Percentiles rank a stretch among this genome's conserved stretches.
These are phyloP conservation scores for Chlorella sp. DNA, from an alignment of 139 green algal genomes.

Conservation along the genomic window DNA sequence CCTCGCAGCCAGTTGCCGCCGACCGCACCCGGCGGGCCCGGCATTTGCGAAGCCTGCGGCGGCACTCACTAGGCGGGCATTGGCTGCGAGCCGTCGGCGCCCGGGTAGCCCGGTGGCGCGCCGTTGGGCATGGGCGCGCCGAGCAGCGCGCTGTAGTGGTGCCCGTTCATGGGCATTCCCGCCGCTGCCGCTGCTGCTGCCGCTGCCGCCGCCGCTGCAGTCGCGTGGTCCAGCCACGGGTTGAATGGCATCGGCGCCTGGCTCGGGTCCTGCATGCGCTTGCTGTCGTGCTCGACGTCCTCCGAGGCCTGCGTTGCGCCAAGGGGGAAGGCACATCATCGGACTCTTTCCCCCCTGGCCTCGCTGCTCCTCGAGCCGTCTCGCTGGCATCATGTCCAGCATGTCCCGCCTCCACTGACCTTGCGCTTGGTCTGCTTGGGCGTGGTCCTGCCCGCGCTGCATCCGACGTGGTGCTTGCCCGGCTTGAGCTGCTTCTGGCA, in stretches of 20 bases:
- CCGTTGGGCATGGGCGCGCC: neutral
- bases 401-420: neutral
- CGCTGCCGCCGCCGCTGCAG: constrained; percentile 6
- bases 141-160: neutral
- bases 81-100: constrained; percentile 4
- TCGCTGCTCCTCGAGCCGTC: no score
- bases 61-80: no score
- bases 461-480: constrained; percentile 81
- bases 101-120: neutral
- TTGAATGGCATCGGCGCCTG: no score
- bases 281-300: neutral
- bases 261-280: neutral
- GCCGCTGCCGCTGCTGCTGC: neutral
- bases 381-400: neutral
- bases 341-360: no score
- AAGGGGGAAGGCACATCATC: neutral
- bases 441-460: constrained; percentile 8
- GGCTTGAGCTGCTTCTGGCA: constrained; percentile 72
- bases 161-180: neutral
- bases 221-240: neutral
- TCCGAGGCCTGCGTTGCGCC: neutral
- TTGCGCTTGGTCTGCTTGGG: neutral
- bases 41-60: no score
- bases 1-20: no score
- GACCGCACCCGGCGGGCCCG: no score